These are phyloP conservation scores for Beauveria caledonica DNA, from an alignment of 2,329 filamentous ascomycete genomes.

Conservation along the genomic window DNA sequence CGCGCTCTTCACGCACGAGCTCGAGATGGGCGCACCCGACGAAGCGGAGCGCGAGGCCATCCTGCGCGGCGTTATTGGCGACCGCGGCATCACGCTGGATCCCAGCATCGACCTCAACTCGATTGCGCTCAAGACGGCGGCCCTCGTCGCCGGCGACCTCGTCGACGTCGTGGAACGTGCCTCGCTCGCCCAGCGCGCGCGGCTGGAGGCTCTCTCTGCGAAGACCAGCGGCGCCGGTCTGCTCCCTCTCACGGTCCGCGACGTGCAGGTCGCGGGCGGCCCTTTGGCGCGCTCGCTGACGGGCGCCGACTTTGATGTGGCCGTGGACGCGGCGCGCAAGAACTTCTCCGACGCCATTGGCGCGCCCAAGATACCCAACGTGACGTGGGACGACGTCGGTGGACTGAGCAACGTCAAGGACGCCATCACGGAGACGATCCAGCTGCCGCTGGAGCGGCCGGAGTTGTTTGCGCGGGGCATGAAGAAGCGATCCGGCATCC, in stretches of 20 bases:
- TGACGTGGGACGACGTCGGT: slow-evolving; percentile 93
- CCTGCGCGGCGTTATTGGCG: slow-evolving; percentile 66
- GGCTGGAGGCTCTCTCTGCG: slow-evolving; percentile 64
- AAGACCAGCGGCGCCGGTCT: slow-evolving; percentile 30
- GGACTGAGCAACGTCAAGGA: slow-evolving; percentile 91
- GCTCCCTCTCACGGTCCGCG: slow-evolving; percentile 55
- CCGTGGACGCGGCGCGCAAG: slow-evolving; percentile 90
- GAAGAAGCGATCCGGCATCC: slow-evolving; percentile 91
- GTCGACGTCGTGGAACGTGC: slow-evolving; percentile 92
- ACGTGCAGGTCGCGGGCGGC: slow-evolving; percentile 84
- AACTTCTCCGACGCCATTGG: slow-evolving; percentile 98
- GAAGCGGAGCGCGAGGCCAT: slow-evolving; percentile 89
- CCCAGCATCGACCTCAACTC: slow-evolving; percentile 75
- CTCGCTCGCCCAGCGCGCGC: slow-evolving; percentile 63
- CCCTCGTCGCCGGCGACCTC: slow-evolving; percentile 86
- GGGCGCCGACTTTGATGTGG: slow-evolving; percentile 79
- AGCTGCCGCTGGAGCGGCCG: slow-evolving; percentile 80
- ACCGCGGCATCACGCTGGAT: slow-evolving; percentile 68
- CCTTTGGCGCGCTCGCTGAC: slow-evolving; percentile 69
- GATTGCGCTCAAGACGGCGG: slow-evolving; percentile 90
- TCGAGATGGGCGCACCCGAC: slow-evolving; percentile 88
- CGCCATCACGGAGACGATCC: slow-evolving; percentile 93
- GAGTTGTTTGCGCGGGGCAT: slow-evolving; percentile 95
- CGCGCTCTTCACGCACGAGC: slow-evolving; percentile 87
- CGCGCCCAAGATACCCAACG: slow-evolving; percentile 94